Evolutionary conservation across 2,329 filamentous ascomycete species (phyloP).

Genomic region (Sporothrix schenckii): DNA sequence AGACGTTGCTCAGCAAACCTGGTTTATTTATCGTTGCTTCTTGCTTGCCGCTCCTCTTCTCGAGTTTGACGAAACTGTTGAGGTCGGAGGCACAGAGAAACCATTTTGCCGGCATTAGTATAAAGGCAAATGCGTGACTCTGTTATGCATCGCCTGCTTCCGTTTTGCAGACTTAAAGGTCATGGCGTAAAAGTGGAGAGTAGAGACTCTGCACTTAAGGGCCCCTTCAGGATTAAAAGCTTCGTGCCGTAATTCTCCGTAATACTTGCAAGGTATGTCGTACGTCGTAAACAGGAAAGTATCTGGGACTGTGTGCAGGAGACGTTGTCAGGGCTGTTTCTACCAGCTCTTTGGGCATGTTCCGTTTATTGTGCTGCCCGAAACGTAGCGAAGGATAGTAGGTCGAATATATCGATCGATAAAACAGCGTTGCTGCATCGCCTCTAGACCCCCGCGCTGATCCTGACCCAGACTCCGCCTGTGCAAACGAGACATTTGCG

Average conservation of each 20-base stretch:
- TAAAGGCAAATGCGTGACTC: slow-evolving; percentile 40
- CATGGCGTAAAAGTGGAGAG: not conserved
- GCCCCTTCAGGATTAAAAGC: not conserved
- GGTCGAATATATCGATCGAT: slow-evolving; percentile 9
- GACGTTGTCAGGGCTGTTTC: slow-evolving; percentile 10
- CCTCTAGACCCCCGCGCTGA: slow-evolving; percentile 25
- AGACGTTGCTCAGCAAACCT: slow-evolving; percentile 35
- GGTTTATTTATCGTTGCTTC: slow-evolving; percentile 35
- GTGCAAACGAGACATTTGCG: slow-evolving; percentile 21
- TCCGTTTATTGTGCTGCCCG: slow-evolving; percentile 22
- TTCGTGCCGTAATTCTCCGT: not conserved
- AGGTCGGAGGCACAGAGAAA: slow-evolving; percentile 38
- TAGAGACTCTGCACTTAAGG: slow-evolving; percentile 6
- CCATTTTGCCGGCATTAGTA: slow-evolving; percentile 42
- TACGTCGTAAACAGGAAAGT: slow-evolving; percentile 3
- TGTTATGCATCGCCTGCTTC: slow-evolving; percentile 38
- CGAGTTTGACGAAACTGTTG: slow-evolving; percentile 34
- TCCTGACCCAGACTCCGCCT: slow-evolving; percentile 18
- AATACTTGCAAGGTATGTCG: not conserved
- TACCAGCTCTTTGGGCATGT: not conserved
- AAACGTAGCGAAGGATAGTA: slow-evolving; percentile 18
- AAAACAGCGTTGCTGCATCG: slow-evolving; percentile 28
- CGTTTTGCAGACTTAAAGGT: too few relatives aligned
- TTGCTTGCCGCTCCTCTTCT: slow-evolving; percentile 34
- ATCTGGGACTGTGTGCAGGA: slow-evolving; percentile 2